Evolutionary conservation across 2,329 filamentous ascomycete genomes (phyloP), one percentile per base, ranked within the genome.

Genomic region (Ophioceras dolichostomum): DNA sequence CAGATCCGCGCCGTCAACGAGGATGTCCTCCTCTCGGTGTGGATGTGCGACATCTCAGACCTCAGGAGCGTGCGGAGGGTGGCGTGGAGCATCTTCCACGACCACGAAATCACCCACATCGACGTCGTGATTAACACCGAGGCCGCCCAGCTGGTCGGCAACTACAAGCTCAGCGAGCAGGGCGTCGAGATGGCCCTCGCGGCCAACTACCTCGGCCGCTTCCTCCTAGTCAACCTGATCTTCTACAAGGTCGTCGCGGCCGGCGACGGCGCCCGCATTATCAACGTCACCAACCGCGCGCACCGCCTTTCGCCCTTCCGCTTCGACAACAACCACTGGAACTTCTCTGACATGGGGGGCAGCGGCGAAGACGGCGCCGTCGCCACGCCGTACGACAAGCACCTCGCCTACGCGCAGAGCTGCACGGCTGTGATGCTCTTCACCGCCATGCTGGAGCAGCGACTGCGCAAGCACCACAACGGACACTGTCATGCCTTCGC

Each of bases 181-280:
- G 60, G 59, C 1, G 49, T 59, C 30, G 64, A 66, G 48, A 48
- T 51, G 38, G 61, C 65, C 41, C 60, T 68, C 3, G 64, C 59
- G 6, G 58, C 60, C 13, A 73, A 72, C 47, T 61, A 72, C 44
- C 45, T 72, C 10, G 62, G 65, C 1, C 64, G 68, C 32, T 70
- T 69, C 44, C 46, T 68, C 4, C 54, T 71, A 18, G 63, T 65
- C 2, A 65, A 66, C 43, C 53, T 70, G 20, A 55, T 71, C 13
- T 47, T 65, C 35, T 59, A 64, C 0, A 59, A 61, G n/a, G 44
- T 71, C 3, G 45, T 58, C 24, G 51, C 53, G 4, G 58, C 58
- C 0, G 30, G 45, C 2, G 43, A 47, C 1, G 53, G 54, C 5
- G 44, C 49, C 4, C 53, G 61, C 3, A 49, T 69, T 24, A 52